Evolutionary conservation across 2,329 filamentous ascomycete species (phyloP), one percentile per base, ranked within the genome.

Genomic region (Fusarium buxicola): DNA sequence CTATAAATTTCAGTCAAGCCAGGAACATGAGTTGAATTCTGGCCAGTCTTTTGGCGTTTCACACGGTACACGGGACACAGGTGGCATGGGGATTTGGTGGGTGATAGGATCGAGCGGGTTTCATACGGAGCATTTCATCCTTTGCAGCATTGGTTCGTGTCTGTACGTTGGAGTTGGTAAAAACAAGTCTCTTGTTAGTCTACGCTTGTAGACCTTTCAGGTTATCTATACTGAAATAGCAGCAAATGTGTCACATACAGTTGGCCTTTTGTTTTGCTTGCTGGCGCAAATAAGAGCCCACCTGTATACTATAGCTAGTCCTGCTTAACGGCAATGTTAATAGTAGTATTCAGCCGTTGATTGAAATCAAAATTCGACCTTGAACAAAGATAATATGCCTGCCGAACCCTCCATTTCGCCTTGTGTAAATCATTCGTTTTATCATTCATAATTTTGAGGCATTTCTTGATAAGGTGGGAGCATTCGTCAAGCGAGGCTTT

Each of bases 111-210:
- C 43, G 35, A 58, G 45, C 58, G 38, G 34, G 63, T 43, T 49
- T 51, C 25, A 35, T 41, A 50, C 30, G 61, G 61, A 63, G 61
- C 61, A 65, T 65, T 64, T 45, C 57, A 49, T 54, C 30, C 46
- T 39, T 21, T 60, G 34, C 31, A 63, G 61, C 57, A 61, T 59
- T 52, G 46, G 52, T 60, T 46, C 45, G 21, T 6, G 21, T 21
- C 45, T 18, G 39, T 59, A 18, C 41, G 56, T 28, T 40, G 67
- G 66, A 64, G 65, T 69, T 69, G 53, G 66, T 55, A 62, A 68
- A 63, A 69, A 52, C 28, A 41, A 51, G 28, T 55, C 18, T 56
- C 61, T 59, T 45, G 10, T 28, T 39, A 25, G 35, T 35, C 43
- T 45, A 41, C 55, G 36, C 9, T 38, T 44, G 46, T 39, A 48